Evolutionary conservation across 148 eudicot genomes (phyloP).

Genomic region (Rhododendron griersonianum): DNA sequence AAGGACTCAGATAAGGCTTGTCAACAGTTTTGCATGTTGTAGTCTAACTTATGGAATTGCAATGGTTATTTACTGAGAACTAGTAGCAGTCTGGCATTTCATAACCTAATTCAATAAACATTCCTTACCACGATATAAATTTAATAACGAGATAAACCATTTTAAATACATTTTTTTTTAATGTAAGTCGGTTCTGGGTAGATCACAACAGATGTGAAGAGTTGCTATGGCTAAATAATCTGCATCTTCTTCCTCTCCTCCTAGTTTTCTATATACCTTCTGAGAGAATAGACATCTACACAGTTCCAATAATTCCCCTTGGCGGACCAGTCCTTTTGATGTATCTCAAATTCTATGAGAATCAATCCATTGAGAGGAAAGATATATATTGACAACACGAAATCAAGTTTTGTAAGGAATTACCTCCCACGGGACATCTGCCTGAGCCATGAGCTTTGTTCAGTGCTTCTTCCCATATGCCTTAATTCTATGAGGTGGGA

Average conservation of each 20-base stretch:
- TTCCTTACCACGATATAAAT: not conserved
- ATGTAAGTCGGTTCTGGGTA: not conserved
- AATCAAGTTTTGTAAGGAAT: not conserved
- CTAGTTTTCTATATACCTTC: not conserved
- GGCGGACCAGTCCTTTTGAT: not conserved
- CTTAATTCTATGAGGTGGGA: conserved; percentile 36
- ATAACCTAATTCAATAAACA: not conserved
- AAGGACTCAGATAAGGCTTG: too few species aligned
- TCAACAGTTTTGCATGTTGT: too few species aligned
- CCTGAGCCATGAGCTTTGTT: not conserved
- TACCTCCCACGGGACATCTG: conserved; percentile 10
- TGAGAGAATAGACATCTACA: not conserved
- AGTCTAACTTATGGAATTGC: too few species aligned
- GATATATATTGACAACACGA: not conserved
- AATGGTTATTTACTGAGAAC: not conserved
- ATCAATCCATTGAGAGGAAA: not conserved
- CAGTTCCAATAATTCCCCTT: not conserved
- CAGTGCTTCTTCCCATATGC: conserved; percentile 61
- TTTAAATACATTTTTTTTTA: not conserved
- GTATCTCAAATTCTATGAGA: not conserved
- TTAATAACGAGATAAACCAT: not conserved
- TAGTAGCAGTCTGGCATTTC: not conserved
- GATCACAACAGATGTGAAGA: not conserved
- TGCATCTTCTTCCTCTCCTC: not conserved
- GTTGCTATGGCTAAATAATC: not conserved